These are phyloP conservation scores for Penicillium subrubescens DNA, from an alignment of 495 filamentous ascomycete species.

Conservation along the genomic window DNA sequence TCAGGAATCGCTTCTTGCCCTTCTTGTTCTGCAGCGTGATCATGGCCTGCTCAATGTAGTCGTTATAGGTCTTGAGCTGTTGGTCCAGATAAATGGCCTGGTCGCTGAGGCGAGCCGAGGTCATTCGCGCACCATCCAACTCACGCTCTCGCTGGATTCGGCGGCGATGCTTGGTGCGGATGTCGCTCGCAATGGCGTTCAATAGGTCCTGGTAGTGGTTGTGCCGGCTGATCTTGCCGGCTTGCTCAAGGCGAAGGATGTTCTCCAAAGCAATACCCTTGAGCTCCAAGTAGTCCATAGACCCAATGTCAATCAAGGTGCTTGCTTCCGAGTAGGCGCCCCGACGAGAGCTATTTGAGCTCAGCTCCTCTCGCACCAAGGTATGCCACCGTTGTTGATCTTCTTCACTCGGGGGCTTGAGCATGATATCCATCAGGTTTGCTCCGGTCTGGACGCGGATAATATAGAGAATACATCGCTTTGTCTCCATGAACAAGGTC, in stretches of 20 bases:
- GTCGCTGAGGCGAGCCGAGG: conserved; percentile 80
- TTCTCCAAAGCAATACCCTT: conserved; percentile 94
- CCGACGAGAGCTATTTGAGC: conserved; percentile 64
- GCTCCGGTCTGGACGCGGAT: conserved; percentile 93
- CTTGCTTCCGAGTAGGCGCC: conserved; percentile 92
- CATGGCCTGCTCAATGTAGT: conserved; percentile 99
- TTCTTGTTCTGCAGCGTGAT: conserved; percentile 97
- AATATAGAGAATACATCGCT: conserved; percentile 95
- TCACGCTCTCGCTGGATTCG: conserved; percentile 89
- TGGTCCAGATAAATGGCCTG: conserved; percentile 92
- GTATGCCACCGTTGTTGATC: conserved; percentile 87
- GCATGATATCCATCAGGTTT: conserved; percentile 92
- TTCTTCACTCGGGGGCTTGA: conserved; percentile 81
- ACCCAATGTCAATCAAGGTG: conserved; percentile 79
- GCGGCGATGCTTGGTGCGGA: conserved; percentile 92
- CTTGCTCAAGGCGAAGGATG: conserved; percentile 81
- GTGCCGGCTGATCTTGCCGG: conserved; percentile 82
- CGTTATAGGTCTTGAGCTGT: conserved; percentile 95
- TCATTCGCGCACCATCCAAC: conserved; percentile 83
- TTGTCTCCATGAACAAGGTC: conserved; percentile 95
- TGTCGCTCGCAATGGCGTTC: conserved; percentile 95
- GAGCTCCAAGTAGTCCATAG: conserved; percentile 87
- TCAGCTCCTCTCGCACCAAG: conserved; percentile 81
- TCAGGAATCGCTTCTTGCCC: conserved; percentile 89
- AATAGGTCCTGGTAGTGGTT: conserved; percentile 96